A percentile compares a stretch with the other conserved stretches of the same genome.
These are phyloP conservation scores for Fusarium tupiense DNA, from an alignment of 2,329 filamentous ascomycete species.

Conservation along the genomic window DNA sequence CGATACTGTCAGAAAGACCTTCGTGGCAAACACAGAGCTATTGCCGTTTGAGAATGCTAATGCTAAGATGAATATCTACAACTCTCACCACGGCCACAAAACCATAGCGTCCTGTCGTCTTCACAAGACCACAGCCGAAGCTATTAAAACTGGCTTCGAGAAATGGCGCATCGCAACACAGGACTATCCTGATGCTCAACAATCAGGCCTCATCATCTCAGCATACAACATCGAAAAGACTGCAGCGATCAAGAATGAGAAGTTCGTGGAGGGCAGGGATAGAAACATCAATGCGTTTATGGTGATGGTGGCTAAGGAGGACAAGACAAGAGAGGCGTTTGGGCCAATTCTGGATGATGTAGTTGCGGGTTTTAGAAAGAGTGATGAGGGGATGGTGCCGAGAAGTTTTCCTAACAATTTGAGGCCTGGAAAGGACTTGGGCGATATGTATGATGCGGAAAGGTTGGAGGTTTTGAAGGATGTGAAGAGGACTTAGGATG, in stretches of 20 bases:
- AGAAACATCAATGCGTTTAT: constrained; percentile 24
- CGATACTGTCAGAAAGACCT: constrained; percentile 23
- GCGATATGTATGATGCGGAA: constrained; percentile 31
- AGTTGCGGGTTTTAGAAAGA: constrained; percentile 11
- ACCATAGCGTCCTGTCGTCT: constrained; percentile 39
- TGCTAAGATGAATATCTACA: constrained; percentile 31
- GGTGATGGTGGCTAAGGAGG: constrained; percentile 15
- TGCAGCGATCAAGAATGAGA: not conserved
- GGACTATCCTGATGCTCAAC: constrained; percentile 24
- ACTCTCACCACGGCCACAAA: constrained; percentile 46
- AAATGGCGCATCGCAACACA: constrained; percentile 39
- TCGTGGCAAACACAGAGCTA: constrained; percentile 37
- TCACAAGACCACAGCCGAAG: constrained; percentile 2
- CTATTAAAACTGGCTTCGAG: constrained; percentile 37
- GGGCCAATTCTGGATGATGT: constrained; percentile 8
- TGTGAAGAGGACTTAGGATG: constrained; percentile 41
- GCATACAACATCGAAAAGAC: constrained; percentile 27
- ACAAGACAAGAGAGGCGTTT: constrained; percentile 14
- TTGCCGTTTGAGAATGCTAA: constrained; percentile 38
- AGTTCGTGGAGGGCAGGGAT: constrained; percentile 37
- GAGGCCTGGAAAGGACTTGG: constrained; percentile 26
- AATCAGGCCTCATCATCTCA: constrained; percentile 26
- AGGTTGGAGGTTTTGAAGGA: constrained; percentile 26
- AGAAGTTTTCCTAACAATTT: constrained; percentile 39
- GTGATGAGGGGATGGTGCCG: constrained; percentile 1